A percentile compares a stretch with the other conserved stretches of the same genome.
phyloP scores from a whole-genome alignment of 495 filamentous ascomycete species.

The Trichocladium antarcticum region DNA sequence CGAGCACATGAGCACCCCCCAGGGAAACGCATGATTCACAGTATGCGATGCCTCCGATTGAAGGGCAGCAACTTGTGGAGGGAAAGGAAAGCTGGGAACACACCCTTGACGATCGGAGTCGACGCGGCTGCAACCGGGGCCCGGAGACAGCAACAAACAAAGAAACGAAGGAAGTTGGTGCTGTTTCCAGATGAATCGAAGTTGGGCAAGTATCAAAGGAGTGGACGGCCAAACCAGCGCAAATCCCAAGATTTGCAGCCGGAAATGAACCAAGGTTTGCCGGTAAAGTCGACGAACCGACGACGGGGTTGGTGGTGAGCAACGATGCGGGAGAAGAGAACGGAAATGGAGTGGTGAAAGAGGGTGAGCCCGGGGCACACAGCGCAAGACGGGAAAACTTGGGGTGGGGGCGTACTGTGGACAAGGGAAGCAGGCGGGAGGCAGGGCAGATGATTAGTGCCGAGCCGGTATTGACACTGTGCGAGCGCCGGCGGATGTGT shows the following conservation, averaged over 20 bases:
- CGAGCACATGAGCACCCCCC: background rate
- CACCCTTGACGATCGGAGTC: slow-evolving; percentile 12
- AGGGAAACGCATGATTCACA: background rate
- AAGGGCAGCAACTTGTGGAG: background rate
- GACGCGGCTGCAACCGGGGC: slow-evolving; percentile 14
- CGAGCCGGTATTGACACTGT: background rate
- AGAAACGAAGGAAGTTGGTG: slow-evolving; percentile 14
- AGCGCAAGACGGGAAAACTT: slow-evolving; percentile 7
- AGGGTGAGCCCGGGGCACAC: slow-evolving; percentile 6
- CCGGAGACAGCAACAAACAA: slow-evolving; percentile 15
- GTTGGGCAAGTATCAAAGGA: slow-evolving; percentile 30
- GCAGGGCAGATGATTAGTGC: background rate
- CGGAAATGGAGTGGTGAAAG: slow-evolving; percentile 12
- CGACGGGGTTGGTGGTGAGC: slow-evolving; percentile 11
- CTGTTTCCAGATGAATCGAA: slow-evolving; percentile 24
- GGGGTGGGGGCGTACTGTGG: background rate
- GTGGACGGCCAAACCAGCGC: slow-evolving; percentile 44
- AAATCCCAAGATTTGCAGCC: slow-evolving; percentile 39
- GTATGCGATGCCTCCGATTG: background rate
- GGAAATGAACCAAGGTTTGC: slow-evolving; percentile 37
- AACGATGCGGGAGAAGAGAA: slow-evolving; percentile 14
- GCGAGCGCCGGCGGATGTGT: background rate
- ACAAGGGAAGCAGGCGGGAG: background rate
- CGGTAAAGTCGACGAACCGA: slow-evolving; percentile 19
- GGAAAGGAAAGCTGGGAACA: background rate